phyloP scores from a whole-genome alignment of 306 rosid species.

The Rosa multiflora region DNA sequence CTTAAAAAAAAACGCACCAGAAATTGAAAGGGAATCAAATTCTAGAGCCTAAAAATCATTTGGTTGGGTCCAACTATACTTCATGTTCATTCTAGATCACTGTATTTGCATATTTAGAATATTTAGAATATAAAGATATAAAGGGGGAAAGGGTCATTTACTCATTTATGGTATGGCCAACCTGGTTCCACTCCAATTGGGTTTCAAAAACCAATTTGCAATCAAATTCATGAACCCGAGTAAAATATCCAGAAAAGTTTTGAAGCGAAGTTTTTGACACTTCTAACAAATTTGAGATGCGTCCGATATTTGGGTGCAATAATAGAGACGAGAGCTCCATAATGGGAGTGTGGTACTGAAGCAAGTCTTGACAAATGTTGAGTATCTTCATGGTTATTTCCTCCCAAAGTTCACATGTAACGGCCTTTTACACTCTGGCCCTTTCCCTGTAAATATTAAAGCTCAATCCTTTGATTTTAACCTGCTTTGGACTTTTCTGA shows the following conservation, averaged over 20 bases:
- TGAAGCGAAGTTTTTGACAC: background rate
- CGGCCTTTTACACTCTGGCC: background rate
- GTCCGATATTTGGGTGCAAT: background rate
- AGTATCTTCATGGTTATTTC: slow-evolving; percentile 32
- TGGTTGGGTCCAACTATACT: background rate
- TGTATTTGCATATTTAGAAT: background rate
- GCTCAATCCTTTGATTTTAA: background rate
- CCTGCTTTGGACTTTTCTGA: slow-evolving; percentile 5
- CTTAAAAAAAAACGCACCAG: background rate
- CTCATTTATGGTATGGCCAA: background rate
- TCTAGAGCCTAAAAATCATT: background rate
- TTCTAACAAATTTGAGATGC: background rate
- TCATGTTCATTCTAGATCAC: background rate
- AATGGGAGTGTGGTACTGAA: background rate
- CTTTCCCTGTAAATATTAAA: background rate
- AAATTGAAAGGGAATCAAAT: background rate
- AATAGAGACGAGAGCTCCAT: background rate
- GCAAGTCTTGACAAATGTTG: slow-evolving; percentile 14
- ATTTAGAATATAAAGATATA: background rate
- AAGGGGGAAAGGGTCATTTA: background rate
- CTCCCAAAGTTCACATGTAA: slow-evolving; percentile 5
- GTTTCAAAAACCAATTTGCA: background rate
- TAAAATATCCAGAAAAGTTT: background rate
- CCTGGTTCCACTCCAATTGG: background rate
- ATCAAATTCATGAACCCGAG: background rate